Conservation (phyloP, 169 alveolate species). For the Eimeria falciformis region DNA sequence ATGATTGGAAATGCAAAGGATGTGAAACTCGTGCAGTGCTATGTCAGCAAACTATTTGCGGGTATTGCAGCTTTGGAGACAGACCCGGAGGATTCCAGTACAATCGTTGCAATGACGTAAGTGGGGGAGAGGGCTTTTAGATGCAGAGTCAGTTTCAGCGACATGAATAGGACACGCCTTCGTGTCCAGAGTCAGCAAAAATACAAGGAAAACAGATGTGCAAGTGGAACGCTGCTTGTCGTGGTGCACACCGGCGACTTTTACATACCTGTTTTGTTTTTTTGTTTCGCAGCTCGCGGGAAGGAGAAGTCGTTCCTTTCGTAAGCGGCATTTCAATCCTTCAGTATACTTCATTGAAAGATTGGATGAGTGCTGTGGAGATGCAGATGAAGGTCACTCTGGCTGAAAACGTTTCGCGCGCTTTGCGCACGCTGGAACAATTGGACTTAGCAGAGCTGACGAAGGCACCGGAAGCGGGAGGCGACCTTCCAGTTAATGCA, state of each 20-base stretch:
- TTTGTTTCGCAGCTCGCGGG: conserved; percentile 63
- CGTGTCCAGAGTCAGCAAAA: neutral
- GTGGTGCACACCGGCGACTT: neutral
- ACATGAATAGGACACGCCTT: neutral
- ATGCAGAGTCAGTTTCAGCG: neutral
- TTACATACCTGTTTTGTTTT: neutral
- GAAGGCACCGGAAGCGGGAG: neutral
- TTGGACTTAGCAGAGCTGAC: conserved; percentile 36
- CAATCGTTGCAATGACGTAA: conserved; percentile 75
- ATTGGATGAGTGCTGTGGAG: conserved; percentile 93
- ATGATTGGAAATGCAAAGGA: conserved; percentile 98
- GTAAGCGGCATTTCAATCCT: conserved; percentile 86
- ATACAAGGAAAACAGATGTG: neutral
- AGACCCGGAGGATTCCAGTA: conserved; percentile 67
- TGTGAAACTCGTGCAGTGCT: conserved; percentile 95
- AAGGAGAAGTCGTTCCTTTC: conserved; percentile 87
- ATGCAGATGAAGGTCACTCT: conserved; percentile 86
- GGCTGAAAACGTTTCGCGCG: conserved; percentile 88
- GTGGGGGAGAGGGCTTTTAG: neutral
- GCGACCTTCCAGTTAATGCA: conserved; percentile 2
- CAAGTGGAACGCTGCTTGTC: neutral
- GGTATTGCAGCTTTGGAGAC: conserved; percentile 92
- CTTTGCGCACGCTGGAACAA: conserved; percentile 81
- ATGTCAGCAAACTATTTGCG: conserved; percentile 98
- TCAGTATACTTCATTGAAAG: conserved; percentile 91